These are phyloP conservation scores for Barnettozyma hawaiiensis DNA, from an alignment of 1,139 yeast species.

Conservation along the genomic window DNA sequence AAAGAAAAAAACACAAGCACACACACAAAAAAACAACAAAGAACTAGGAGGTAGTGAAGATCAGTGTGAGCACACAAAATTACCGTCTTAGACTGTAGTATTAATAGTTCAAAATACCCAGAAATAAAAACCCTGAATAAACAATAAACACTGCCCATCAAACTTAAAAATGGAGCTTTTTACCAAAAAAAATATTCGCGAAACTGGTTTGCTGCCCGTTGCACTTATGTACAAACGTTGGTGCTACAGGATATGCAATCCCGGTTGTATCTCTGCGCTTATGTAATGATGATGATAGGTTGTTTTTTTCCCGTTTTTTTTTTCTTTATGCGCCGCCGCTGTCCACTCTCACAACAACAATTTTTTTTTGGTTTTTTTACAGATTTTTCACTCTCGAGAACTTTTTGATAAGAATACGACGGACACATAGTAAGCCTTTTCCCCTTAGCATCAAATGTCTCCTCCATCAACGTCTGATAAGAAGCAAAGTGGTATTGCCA, in stretches of 20 bases:
- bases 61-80: not conserved
- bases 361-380: not conserved
- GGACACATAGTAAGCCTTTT: not conserved
- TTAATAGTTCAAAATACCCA: not conserved
- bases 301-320: no score
- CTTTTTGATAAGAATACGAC: not conserved
- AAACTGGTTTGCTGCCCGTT: not conserved
- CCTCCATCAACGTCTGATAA: constrained; percentile 42
- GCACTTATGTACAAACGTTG: no score
- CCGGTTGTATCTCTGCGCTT: not conserved
- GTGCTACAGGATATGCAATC: not conserved
- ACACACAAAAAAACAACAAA: not conserved
- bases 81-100: not conserved
- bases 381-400: not conserved
- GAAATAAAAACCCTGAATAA: not conserved
- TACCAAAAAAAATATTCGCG: no score
- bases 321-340: not conserved
- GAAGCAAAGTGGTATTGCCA: constrained; percentile 85
- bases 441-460: constrained; percentile 15
- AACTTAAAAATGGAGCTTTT: no score
- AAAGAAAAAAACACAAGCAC: not conserved
- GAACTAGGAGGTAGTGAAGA: not conserved
- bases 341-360: not conserved
- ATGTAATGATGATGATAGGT: no score
- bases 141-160: no score